These are phyloP conservation scores for Penicillium manginii DNA, from an alignment of 495 filamentous ascomycete species.

Conservation along the genomic window DNA sequence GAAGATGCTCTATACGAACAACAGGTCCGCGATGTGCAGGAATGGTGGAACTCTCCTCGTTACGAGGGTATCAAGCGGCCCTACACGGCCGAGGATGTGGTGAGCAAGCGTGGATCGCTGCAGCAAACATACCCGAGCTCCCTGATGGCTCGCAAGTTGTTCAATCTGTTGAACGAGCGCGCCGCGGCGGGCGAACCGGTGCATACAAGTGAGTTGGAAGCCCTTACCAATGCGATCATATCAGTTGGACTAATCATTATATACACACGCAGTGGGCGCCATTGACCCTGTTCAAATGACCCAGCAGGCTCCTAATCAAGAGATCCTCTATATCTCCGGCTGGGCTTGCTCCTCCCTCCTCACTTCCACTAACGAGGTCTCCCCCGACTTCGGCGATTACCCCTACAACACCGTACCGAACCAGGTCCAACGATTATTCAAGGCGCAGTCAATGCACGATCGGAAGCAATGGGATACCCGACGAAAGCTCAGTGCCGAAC, in stretches of 20 bases:
- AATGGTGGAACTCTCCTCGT: constrained; percentile 84
- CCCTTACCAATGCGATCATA: background rate
- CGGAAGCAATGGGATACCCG: constrained; percentile 90
- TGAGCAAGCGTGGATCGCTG: constrained; percentile 86
- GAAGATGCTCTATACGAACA: constrained; percentile 82
- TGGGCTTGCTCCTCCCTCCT: constrained; percentile 96
- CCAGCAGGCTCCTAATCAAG: constrained; percentile 93
- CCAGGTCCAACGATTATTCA: constrained; percentile 93
- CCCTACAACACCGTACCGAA: constrained; percentile 99
- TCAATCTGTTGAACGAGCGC: constrained; percentile 79
- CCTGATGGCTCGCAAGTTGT: constrained; percentile 91
- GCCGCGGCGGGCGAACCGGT: constrained; percentile 80
- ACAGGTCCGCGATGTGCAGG: constrained; percentile 79
- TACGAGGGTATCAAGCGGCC: constrained; percentile 89
- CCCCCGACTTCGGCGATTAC: constrained; percentile 96
- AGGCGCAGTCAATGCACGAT: constrained; percentile 95
- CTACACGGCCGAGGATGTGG: constrained; percentile 87
- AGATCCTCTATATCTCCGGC: constrained; percentile 92
- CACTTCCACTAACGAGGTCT: constrained; percentile 95
- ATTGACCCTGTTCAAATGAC: constrained; percentile 99
- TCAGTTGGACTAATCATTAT: background rate
- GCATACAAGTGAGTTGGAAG: constrained; percentile 71
- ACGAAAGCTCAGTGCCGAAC: constrained; percentile 70
- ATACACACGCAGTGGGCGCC: constrained; percentile 71
- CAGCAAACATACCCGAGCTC: constrained; percentile 88